Conservation (phyloP, 176 grass and related monocot species). For the Phoenix roebelenii region DNA sequence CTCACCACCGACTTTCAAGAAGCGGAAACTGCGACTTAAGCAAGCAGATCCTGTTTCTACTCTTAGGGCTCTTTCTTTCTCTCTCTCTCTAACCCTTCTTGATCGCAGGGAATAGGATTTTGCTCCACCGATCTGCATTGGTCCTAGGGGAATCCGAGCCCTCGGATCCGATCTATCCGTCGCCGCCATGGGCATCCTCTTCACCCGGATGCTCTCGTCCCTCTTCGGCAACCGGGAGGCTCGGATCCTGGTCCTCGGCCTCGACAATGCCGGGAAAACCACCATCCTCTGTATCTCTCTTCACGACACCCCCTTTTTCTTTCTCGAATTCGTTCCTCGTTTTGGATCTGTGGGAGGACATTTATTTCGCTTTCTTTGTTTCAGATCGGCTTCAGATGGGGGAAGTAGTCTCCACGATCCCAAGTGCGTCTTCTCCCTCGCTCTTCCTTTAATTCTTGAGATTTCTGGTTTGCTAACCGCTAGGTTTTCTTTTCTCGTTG, state of each 20-base stretch:
- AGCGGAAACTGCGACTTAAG: too few species aligned
- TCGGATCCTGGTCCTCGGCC: constrained; percentile 89
- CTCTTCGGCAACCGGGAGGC: constrained; percentile 92
- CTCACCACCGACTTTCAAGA: too few species aligned
- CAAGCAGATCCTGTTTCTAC: too few species aligned
- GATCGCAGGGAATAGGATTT: too few species aligned
- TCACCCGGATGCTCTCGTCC: constrained; percentile 97
- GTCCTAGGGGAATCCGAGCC: too few species aligned
- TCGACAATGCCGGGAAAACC: constrained; percentile 99
- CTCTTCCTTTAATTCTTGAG: background rate
- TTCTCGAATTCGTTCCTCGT: background rate
- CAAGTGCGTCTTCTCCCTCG: constrained; percentile 5
- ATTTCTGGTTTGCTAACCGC: background rate
- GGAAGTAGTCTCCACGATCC: constrained; percentile 12
- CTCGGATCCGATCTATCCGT: background rate
- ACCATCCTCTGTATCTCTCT: constrained; percentile 74
- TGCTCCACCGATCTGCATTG: too few species aligned
- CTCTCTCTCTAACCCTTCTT: too few species aligned
- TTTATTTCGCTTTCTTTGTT: constrained; percentile 4
- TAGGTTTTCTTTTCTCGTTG: background rate
- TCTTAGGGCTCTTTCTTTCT: too few species aligned
- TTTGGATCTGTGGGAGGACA: background rate
- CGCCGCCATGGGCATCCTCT: constrained; percentile 87
- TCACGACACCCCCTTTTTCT: background rate
- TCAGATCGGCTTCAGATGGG: constrained; percentile 60